Evolutionary conservation across 176 grass and related monocot species (phyloP), one percentile per base, ranked within the genome.

Genomic region (Chrysopogon serrulatus): DNA sequence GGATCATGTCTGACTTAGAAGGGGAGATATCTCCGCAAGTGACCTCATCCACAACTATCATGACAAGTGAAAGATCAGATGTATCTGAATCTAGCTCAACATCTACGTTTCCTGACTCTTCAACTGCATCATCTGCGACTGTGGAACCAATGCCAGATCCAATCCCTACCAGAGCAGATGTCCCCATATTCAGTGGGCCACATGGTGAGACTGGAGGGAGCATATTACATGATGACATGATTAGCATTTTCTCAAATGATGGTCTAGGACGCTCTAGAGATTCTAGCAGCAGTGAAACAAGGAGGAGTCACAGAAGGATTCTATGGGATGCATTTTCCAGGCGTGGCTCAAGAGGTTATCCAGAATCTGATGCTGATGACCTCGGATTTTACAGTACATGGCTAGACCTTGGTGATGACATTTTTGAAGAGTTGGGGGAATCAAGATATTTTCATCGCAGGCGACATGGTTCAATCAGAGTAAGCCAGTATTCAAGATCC

Each of bases 401-500:
- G 91, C 78, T 92, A 85, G 93, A 98, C 71, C 85, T 92, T 77
- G 93, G 85, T 68, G 84, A 90, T 87, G 87, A 85, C 51, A 74
- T 91, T 77, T 91, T 92, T 77, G 89, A 77, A 56, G 91, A 82
- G 59, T 79, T 88, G 79, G 92, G 91, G 70, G 95, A 90, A 34
- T 85, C 87, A 84, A 83, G 89, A 43, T 93, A 82, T 65, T 87
- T 87, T 59, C 92, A 90, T 79, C 86, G 75, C 9, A 95, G 96
- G 49, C 96, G 82, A 21, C 84, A 93, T 90, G 89, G 74, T 62
- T 90, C 91, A 64, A 86, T 87, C 73, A 89, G 88, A 91, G 84
- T 93, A 82, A 98, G 90, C 85, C 88, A 94, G 85, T 88, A 98
- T 84, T 93, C 89, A 79, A 95, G 93, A 95, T 92, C 96, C 37